Percentiles rank a stretch among this genome's conserved stretches.
phyloP scores from a whole-genome alignment of 2,329 filamentous ascomycete genomes.

The Aspergillus luchuensis region DNA sequence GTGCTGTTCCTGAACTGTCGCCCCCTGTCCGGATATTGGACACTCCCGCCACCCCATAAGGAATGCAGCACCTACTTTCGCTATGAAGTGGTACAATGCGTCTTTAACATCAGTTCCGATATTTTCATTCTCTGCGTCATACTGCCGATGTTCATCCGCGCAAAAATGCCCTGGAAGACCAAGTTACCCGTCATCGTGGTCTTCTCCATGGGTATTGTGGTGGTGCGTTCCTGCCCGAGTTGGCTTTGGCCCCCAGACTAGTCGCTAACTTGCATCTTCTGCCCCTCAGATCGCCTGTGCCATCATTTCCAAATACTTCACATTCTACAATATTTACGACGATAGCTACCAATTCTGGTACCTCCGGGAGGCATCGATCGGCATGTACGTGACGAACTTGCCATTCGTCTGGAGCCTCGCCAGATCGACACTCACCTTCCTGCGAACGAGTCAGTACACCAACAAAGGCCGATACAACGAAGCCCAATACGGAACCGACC shows the following conservation, averaged over 20 bases:
- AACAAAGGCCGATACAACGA: constrained; percentile 1
- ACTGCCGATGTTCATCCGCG: constrained; percentile 2
- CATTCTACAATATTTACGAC: constrained; percentile 4
- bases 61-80: neutral
- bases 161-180: constrained; percentile 5
- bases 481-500: neutral
- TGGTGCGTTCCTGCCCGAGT: neutral
- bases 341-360: constrained; percentile 9
- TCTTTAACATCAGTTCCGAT: constrained; percentile 4
- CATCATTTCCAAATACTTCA: constrained; percentile 6
- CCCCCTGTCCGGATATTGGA: constrained; percentile 5
- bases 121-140: constrained; percentile 2
- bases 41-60: neutral
- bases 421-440: neutral
- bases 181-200: constrained; percentile 6
- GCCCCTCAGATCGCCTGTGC: constrained; percentile 1
- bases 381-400: constrained; percentile 9
- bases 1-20: constrained; percentile 4
- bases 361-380: constrained; percentile 6
- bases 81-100: neutral
- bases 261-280: neutral
- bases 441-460: constrained; percentile 4
- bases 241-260: neutral
- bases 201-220: constrained; percentile 8
- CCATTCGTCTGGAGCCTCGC: constrained; percentile 8